Evolutionary conservation across 129 eudicot genomes (phyloP).

Genomic region (Tanacetum coccineum): DNA sequence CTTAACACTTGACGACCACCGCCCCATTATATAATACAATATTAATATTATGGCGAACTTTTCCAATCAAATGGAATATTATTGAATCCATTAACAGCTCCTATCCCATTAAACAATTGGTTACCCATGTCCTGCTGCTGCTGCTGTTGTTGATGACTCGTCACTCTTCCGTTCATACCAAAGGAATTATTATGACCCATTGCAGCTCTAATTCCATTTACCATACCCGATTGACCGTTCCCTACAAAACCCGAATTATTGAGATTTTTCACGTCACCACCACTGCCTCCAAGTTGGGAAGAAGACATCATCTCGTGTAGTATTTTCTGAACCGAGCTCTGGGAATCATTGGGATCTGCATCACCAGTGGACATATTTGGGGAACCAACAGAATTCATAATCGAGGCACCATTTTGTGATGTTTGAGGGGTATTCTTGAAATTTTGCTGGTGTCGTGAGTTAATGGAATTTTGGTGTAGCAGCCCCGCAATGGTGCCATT

Average conservation of each 20-base stretch:
- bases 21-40: conserved; percentile 4
- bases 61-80: conserved; percentile 15
- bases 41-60: conserved; percentile 11
- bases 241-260: conserved; percentile 4
- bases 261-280: conserved; percentile 12
- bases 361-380: conserved; percentile 18
- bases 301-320: conserved; percentile 23
- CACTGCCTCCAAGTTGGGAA: conserved; percentile 11
- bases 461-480: conserved; percentile 17
- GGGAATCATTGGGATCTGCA: conserved; percentile 20
- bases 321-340: conserved; percentile 20
- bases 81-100: conserved; percentile 13
- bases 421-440: conserved; percentile 9
- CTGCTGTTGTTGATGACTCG: conserved; percentile 6
- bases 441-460: conserved; percentile 20
- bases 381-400: conserved; percentile 5
- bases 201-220: conserved; percentile 12
- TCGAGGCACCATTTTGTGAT: conserved; percentile 12
- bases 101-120: conserved; percentile 15
- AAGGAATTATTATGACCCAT: conserved; percentile 14
- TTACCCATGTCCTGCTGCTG: conserved; percentile 13
- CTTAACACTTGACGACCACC: not conserved
- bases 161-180: conserved; percentile 20
- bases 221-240: conserved; percentile 5
- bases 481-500: conserved; percentile 20